Conservation (phyloP, 306 rosid genomes). For the Pyrus communis region DNA sequence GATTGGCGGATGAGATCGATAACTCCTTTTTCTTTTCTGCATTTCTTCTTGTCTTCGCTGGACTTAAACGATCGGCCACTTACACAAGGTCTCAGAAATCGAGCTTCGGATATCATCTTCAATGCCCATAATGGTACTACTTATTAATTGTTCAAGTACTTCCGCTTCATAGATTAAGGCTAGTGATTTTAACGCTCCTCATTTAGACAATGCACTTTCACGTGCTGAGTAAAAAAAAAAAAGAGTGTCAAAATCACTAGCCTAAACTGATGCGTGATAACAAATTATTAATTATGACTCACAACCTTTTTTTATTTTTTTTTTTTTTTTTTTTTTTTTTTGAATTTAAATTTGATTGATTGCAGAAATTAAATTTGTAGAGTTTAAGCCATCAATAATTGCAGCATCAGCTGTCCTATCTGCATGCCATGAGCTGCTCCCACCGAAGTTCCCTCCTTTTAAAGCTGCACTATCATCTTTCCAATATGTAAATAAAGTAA, state of each 20-base stretch:
- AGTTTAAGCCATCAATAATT: constrained; percentile 57
- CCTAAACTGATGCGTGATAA: not conserved
- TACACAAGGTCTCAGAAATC: constrained; percentile 35
- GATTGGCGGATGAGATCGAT: constrained; percentile 72
- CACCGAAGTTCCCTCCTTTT: constrained; percentile 27
- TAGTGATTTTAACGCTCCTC: not conserved
- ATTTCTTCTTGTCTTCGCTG: constrained; percentile 40
- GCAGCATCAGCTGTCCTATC: constrained; percentile 57
- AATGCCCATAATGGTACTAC: constrained; percentile 48
- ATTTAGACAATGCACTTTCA: not conserved
- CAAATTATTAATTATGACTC: not conserved
- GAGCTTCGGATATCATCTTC: constrained; percentile 60
- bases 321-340: not conserved
- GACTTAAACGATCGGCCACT: constrained; percentile 33
- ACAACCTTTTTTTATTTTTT: not conserved
- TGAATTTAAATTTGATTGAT: not conserved
- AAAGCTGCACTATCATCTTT: constrained; percentile 39
- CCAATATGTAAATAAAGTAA: constrained; percentile 44
- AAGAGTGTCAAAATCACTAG: too few relatives aligned
- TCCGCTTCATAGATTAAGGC: not conserved
- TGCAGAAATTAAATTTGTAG: constrained; percentile 41
- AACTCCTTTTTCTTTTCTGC: constrained; percentile 66
- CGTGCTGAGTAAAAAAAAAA: too few relatives aligned
- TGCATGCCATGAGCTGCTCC: constrained; percentile 41
- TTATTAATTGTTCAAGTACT: constrained; percentile 1